phyloP scores from a whole-genome alignment of 1,284 basidiomycete species.

The Cutaneotrichosporon sp. region DNA sequence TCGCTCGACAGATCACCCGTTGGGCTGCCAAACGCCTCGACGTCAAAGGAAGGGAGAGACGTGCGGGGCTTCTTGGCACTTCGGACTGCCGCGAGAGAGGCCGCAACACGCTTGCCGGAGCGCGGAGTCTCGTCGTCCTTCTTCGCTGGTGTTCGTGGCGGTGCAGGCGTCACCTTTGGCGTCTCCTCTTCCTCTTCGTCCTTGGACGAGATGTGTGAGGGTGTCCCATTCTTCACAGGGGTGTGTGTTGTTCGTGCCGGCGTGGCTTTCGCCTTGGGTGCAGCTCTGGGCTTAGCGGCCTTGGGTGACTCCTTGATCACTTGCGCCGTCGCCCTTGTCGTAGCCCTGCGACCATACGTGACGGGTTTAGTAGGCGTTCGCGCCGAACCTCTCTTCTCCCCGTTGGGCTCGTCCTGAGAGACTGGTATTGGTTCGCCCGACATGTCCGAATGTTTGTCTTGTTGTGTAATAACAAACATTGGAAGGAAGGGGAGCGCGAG shows the following conservation, averaged over 20 bases:
- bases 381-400: background rate
- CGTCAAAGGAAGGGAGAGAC: constrained; percentile 22
- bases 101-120: constrained; percentile 17
- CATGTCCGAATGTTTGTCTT: background rate
- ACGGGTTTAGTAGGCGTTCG: constrained; percentile 1
- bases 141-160: background rate
- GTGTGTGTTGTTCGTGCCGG: background rate
- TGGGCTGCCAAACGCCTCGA: constrained; percentile 23
- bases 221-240: background rate
- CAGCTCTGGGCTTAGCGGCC: background rate
- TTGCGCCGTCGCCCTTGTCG: constrained; percentile 1
- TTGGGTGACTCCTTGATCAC: background rate
- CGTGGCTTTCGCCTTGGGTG: background rate
- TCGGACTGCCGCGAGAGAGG: constrained; percentile 11
- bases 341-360: background rate
- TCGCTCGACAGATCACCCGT: constrained; percentile 30
- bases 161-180: too few relatives aligned
- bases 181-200: too few relatives aligned
- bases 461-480: background rate
- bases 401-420: background rate
- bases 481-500: background rate
- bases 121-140: background rate
- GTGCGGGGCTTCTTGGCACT: constrained; percentile 8
- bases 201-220: background rate
- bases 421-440: background rate